Conservation (phyloP, 2,329 filamentous ascomycete genomes). For the Hypoxylon sp. region DNA sequence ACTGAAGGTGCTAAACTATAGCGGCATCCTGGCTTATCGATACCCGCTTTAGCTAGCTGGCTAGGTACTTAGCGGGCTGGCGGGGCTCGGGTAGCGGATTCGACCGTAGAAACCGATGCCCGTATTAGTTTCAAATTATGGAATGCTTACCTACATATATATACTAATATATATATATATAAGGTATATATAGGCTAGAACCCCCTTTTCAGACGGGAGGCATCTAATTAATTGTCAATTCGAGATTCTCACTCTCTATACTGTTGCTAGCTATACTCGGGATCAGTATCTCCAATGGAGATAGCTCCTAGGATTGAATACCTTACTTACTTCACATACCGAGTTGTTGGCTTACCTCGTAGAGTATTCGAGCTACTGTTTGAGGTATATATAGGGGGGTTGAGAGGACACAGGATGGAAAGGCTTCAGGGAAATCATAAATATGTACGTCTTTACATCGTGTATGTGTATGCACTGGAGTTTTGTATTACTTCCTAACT, state of each 20-base stretch:
- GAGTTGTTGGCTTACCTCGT: not conserved
- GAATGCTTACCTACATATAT: too few species aligned
- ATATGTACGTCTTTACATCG: not conserved
- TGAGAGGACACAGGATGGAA: not conserved
- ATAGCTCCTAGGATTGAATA: not conserved
- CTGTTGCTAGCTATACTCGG: not conserved
- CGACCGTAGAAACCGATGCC: not conserved
- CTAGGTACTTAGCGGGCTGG: not conserved
- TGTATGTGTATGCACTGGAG: constrained; percentile 28
- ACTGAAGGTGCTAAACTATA: not conserved
- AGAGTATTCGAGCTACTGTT: not conserved
- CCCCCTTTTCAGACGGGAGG: not conserved
- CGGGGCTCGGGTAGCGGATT: not conserved
- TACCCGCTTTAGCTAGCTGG: not conserved
- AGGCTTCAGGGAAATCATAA: not conserved
- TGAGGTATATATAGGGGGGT: not conserved
- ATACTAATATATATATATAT: too few species aligned
- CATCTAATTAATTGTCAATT: not conserved
- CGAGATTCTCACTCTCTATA: not conserved
- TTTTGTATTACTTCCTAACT: constrained; percentile 37
- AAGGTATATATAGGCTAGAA: not conserved
- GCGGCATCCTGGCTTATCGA: not conserved
- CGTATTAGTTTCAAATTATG: too few species aligned
- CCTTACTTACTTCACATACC: not conserved
- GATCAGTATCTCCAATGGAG: not conserved